Base-by-base conservation (phyloP, 2,329 filamentous ascomycete genomes). In the Elsinoe batatas region DNA sequence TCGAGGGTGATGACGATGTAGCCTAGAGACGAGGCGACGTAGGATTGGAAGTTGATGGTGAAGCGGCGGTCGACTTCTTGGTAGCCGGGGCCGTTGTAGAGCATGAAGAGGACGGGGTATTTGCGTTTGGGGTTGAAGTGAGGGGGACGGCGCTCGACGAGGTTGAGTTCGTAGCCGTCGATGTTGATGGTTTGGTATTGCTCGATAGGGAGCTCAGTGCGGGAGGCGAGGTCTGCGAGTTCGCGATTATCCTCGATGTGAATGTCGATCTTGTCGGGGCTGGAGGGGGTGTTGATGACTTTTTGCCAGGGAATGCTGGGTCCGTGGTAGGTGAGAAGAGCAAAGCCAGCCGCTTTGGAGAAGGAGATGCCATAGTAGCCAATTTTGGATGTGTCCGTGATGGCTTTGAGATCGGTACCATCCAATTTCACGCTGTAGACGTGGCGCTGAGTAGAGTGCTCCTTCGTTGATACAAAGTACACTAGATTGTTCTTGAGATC, bases 1-100 rank as follows among this genome's bases (percentile, higher is more conserved):
- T 98, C 93, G 26, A 98, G 85, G 0, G 91, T 97, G 49, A 98
- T 86, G 36, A 96, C 91, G 53, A 98, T 79, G 71, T 98, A 98
- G 40, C 90, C 91, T 1, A 98, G 79, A 17, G 76, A 82, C 0
- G 88, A 85, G 32, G 93, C 90, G 40, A 96, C 76, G 67, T 93
- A 97, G 5, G 88, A 81, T 67, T 97, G 89, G 68, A 95, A 98
- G 68, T 96, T 87, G 58, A 98, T 82, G 8, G 69, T 71, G 72
- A 96, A 98, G 56, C 72, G 79, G 67, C 91, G 91, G 63, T 81
- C 77, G 1, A 98, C 93, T 6, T 80, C 81, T 68, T 98, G 94
- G 15, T 90, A 96, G n/a, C 87, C 88, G 0, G 93, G 93, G 0
- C 93, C 93, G 20, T 88, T 91, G 74, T 98, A 98, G 58, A 96